Evolutionary conservation across 192 early-diverging fungal species (phyloP).

Genomic region (Coemansia erecta): DNA sequence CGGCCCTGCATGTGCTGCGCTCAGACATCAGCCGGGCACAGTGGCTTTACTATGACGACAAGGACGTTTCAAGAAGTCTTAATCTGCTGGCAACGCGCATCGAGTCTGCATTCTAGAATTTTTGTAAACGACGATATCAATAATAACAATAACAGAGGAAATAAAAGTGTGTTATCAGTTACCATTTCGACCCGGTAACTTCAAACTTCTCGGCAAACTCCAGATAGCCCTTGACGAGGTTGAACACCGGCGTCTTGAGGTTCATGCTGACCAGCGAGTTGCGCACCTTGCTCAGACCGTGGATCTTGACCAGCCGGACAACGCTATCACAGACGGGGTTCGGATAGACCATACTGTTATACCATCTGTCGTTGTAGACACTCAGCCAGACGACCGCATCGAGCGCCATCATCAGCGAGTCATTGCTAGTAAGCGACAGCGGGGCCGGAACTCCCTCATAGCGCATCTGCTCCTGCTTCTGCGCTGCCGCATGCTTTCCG

Average conservation of each 20-base stretch:
- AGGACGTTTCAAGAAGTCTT: slow-evolving; percentile 9
- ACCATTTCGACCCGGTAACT: slow-evolving; percentile 67
- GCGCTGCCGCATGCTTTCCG: slow-evolving; percentile 58
- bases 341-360: slow-evolving; percentile 90
- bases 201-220: slow-evolving; percentile 69
- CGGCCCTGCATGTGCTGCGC: slow-evolving; percentile 13
- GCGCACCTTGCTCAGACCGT: slow-evolving; percentile 91
- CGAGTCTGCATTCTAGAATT: slow-evolving; percentile 9
- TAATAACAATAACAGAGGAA: slow-evolving; percentile 4
- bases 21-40: slow-evolving; percentile 24
- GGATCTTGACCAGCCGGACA: slow-evolving; percentile 79
- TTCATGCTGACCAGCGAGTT: slow-evolving; percentile 89
- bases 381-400: slow-evolving; percentile 79
- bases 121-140: slow-evolving; percentile 9
- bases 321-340: slow-evolving; percentile 79
- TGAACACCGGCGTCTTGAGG: slow-evolving; percentile 72
- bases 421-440: slow-evolving; percentile 27
- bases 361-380: slow-evolving; percentile 85
- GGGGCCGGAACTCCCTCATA: slow-evolving; percentile 20
- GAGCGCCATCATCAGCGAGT: slow-evolving; percentile 77
- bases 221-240: slow-evolving; percentile 71
- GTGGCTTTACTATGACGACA: slow-evolving; percentile 35
- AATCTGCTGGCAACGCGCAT: slow-evolving; percentile 13
- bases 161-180: slow-evolving; percentile 14
- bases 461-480: slow-evolving; percentile 56